Percentiles rank a stretch among this genome's conserved stretches.
Conservation (phyloP, 345 rosid species). For the Camelina neglecta region DNA sequence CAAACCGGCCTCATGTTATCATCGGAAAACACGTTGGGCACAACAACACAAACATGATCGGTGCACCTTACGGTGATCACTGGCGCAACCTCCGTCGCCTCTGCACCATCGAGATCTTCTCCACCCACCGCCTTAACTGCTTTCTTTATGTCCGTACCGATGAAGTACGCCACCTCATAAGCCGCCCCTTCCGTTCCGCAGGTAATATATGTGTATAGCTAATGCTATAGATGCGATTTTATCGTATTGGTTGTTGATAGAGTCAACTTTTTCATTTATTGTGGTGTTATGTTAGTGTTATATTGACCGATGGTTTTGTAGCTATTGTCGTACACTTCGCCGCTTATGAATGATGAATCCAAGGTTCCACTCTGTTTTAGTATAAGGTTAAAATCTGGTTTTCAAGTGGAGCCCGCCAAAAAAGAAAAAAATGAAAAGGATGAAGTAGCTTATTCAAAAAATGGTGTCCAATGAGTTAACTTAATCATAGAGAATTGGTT, state of each 20-base stretch:
- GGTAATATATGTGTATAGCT: conserved; percentile 9
- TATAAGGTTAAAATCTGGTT: too few relatives aligned
- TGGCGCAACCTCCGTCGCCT: conserved; percentile 74
- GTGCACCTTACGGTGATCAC: conserved; percentile 58
- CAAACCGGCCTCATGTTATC: conserved; percentile 52
- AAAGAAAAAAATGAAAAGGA: too few relatives aligned
- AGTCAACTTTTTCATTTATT: conserved; percentile 17
- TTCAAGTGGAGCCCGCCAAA: too few relatives aligned
- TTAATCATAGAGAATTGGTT: too few relatives aligned
- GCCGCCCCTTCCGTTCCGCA: conserved; percentile 36
- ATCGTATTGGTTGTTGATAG: background rate
- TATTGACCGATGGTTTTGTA: background rate
- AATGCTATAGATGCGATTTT: conserved; percentile 15
- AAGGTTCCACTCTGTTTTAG: too few relatives aligned
- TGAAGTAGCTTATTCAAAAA: too few relatives aligned
- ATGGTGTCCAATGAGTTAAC: too few relatives aligned
- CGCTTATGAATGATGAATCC: background rate
- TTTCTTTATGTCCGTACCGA: conserved; percentile 48
- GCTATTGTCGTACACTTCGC: background rate
- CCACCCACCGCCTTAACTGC: conserved; percentile 48
- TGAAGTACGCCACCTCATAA: conserved; percentile 48
- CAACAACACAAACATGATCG: conserved; percentile 46
- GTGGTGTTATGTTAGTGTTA: background rate
- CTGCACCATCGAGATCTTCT: conserved; percentile 53
- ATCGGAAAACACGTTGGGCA: conserved; percentile 49